phyloP scores from a whole-genome alignment of 1,284 basidiomycete genomes.

The Apiotrichum veenhuisii region DNA sequence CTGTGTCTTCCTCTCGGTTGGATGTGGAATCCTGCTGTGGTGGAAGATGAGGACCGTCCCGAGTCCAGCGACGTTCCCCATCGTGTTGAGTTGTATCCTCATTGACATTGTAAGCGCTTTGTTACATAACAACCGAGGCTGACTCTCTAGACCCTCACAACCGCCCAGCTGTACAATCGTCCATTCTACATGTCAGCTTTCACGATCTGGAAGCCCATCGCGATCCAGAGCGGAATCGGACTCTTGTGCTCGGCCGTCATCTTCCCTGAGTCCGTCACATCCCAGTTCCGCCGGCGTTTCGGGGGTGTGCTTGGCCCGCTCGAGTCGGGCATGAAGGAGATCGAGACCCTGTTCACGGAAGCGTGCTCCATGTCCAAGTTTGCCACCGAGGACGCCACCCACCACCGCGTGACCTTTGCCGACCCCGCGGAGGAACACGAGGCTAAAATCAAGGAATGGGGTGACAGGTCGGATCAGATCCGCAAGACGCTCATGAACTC shows the following conservation, averaged over 20 bases:
- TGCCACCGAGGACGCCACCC: background rate
- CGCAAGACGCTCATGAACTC: slow-evolving; percentile 31
- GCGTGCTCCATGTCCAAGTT: slow-evolving; percentile 8
- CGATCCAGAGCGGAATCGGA: slow-evolving; percentile 40
- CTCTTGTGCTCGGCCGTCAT: slow-evolving; percentile 35
- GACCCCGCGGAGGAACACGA: slow-evolving; percentile 1
- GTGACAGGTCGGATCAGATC: slow-evolving; percentile 30
- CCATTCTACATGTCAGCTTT: slow-evolving; percentile 35
- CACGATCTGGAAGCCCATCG: slow-evolving; percentile 45
- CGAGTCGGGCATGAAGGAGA: slow-evolving; percentile 23
- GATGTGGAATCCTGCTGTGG: slow-evolving; percentile 41
- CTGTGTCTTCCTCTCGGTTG: slow-evolving; percentile 39
- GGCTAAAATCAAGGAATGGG: slow-evolving; percentile 34
- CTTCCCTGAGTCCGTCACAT: slow-evolving; percentile 45
- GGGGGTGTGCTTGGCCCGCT: slow-evolving; percentile 37
- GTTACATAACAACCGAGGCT: background rate
- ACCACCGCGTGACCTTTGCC: slow-evolving; percentile 3
- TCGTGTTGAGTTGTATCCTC: slow-evolving; percentile 45
- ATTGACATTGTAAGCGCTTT: slow-evolving; percentile 34
- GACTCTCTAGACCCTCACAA: slow-evolving; percentile 33
- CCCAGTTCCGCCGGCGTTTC: slow-evolving; percentile 42
- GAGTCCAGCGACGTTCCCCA: slow-evolving; percentile 44
- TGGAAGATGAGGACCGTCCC: slow-evolving; percentile 47
- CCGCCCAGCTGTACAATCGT: slow-evolving; percentile 32
- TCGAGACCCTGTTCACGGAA: slow-evolving; percentile 33